phyloP scores from a whole-genome alignment of 441 rosid genomes.

The Mallotus repandus region DNA sequence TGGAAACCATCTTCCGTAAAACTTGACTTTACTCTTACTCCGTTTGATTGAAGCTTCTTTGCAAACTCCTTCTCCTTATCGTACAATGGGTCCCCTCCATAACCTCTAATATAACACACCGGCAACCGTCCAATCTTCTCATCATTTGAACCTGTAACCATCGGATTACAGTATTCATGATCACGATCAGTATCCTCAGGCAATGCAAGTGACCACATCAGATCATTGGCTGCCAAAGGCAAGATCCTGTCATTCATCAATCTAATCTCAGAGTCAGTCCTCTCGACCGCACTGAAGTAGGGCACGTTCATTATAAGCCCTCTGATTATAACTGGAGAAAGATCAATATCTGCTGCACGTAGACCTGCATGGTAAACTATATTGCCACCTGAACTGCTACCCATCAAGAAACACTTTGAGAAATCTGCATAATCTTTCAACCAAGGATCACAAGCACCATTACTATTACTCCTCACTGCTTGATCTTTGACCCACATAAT shows the following conservation, averaged over 20 bases:
- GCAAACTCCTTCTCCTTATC: conserved; percentile 65
- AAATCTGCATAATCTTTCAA: conserved; percentile 56
- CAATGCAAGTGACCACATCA: conserved; percentile 68
- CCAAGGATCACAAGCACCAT: conserved; percentile 50
- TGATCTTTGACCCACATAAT: conserved; percentile 64
- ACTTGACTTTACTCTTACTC: conserved; percentile 46
- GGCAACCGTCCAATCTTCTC: conserved; percentile 51
- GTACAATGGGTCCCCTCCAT: conserved; percentile 64
- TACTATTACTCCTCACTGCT: conserved; percentile 23
- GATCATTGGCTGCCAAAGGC: conserved; percentile 52
- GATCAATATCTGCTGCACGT: conserved; percentile 40
- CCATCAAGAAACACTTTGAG: conserved; percentile 54
- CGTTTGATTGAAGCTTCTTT: conserved; percentile 47
- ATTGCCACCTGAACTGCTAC: conserved; percentile 75
- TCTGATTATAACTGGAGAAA: conserved; percentile 50
- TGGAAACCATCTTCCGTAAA: conserved; percentile 60
- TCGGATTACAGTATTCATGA: conserved; percentile 68
- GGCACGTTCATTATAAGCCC: conserved; percentile 74
- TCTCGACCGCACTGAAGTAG: conserved; percentile 58
- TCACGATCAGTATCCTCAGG: conserved; percentile 65
- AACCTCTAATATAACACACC: conserved; percentile 45
- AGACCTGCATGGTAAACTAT: conserved; percentile 63
- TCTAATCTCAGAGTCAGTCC: conserved; percentile 62
- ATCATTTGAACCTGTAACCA: conserved; percentile 24
- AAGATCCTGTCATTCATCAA: conserved; percentile 44